Base-by-base conservation (phyloP, 805 yeast species). In the Zygosaccharomyces kombuchaensis region DNA sequence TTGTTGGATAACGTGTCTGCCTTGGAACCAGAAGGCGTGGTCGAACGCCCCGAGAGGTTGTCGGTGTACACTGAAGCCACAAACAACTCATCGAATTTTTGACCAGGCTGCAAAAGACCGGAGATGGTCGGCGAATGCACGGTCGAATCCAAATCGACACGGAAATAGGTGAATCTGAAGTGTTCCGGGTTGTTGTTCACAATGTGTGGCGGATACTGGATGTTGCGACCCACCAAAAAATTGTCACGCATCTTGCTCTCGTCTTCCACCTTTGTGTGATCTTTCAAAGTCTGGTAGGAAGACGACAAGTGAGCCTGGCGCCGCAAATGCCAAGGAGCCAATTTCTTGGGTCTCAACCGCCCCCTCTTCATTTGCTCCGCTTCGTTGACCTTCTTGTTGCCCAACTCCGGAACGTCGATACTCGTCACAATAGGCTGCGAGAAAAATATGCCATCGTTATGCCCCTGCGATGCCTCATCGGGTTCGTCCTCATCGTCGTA, bases 101-200 rank as follows among this genome's bases (percentile, higher is more conserved):
- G 81, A 9, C 76, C 81, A 1, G 80, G 78, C 56, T 80, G 82
- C 29, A 84, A 60, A 17, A 90, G 69, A 0, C 96, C 96, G 3
- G 95, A 83, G 21, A 90, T 82, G 4, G 87, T 82, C 2, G 96
- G 88, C 0, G 96, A 80, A 65, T 90, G 97, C 19, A 90, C 79
- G 0, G 98, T 90, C n/a, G 88, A 80, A 12, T 83, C 85, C 53
- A 91, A 66, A 58, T 88, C 95, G 52, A 89, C 96, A 53, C 98
- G 75, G 66, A 93, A 91, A 60, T 91, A 91, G 0, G 98, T 88
- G 69, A 87, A 91, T 52, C 98, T 72, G 62, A 80, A 81, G 50
- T 78, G 79, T 46, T 76, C 80, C 12, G 74, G 74, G 38, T 73
- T 70, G 50, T 71, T 72, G 27, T 70, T 66, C 19, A 71, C 62